Evolutionary conservation across 1,284 basidiomycete species (phyloP).

Genomic region (Ceratobasidium sp.): DNA sequence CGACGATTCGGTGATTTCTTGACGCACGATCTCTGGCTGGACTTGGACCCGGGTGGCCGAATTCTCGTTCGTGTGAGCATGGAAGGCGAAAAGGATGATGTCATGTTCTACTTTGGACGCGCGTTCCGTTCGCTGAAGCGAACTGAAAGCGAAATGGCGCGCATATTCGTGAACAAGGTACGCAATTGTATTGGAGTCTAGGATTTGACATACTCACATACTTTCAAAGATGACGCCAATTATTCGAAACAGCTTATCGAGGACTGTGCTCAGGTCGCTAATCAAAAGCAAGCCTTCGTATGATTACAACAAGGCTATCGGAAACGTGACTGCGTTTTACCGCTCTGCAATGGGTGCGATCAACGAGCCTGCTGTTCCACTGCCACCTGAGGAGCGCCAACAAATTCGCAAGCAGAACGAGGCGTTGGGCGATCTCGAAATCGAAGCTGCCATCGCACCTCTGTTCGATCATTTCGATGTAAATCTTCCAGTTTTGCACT

Average conservation of each 20-base stretch:
- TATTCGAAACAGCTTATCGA: slow-evolving; percentile 88
- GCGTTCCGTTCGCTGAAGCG: slow-evolving; percentile 95
- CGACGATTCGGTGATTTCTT: slow-evolving; percentile 87
- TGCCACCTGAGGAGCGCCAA: slow-evolving; percentile 65
- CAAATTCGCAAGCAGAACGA: slow-evolving; percentile 64
- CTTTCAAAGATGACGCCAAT: slow-evolving; percentile 85
- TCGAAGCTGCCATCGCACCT: slow-evolving; percentile 91
- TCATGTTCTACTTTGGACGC: slow-evolving; percentile 96
- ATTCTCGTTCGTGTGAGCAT: slow-evolving; percentile 91
- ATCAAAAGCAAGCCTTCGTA: slow-evolving; percentile 68
- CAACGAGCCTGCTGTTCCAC: slow-evolving; percentile 78
- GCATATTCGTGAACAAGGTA: slow-evolving; percentile 97
- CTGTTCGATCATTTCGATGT: slow-evolving; percentile 97
- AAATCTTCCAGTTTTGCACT: slow-evolving; percentile 91
- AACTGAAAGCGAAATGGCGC: slow-evolving; percentile 94
- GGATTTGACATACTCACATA: not conserved
- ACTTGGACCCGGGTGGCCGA: slow-evolving; percentile 87
- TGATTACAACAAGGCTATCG: slow-evolving; percentile 84
- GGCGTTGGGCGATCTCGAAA: slow-evolving; percentile 87
- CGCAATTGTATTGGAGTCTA: slow-evolving; percentile 40
- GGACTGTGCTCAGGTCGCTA: slow-evolving; percentile 75
- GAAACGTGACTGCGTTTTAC: slow-evolving; percentile 81
- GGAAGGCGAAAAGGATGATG: slow-evolving; percentile 98
- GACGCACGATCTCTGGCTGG: slow-evolving; percentile 90
- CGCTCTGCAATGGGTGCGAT: slow-evolving; percentile 70